Evolutionary conservation across 2,329 filamentous ascomycete genomes (phyloP).

Genomic region (Parastagonospora nodorum): DNA sequence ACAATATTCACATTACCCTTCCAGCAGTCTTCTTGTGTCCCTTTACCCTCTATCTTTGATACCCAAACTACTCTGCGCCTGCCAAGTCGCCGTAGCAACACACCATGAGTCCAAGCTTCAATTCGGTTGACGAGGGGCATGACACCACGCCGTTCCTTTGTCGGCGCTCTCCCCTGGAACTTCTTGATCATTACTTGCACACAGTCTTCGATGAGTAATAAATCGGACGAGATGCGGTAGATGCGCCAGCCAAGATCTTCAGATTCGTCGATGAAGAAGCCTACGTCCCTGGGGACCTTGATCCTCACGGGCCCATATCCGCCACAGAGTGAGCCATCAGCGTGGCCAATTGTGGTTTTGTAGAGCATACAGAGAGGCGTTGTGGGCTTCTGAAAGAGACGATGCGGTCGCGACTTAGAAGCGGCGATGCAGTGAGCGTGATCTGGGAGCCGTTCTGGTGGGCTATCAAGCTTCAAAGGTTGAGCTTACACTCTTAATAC

Average conservation of each 20-base stretch:
- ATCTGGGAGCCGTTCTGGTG: not conserved
- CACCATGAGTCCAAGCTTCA: no score
- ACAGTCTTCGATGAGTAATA: not conserved
- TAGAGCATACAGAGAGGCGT: not conserved
- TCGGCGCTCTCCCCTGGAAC: not conserved
- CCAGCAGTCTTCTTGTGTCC: no score
- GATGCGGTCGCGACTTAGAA: not conserved
- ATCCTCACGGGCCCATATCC: not conserved
- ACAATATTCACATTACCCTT: no score
- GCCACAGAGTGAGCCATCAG: not conserved
- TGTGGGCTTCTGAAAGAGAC: slow-evolving; percentile 2
- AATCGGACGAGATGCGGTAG: not conserved
- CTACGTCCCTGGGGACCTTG: not conserved
- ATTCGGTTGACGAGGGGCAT: no score
- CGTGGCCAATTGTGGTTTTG: not conserved
- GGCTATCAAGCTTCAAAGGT: no score
- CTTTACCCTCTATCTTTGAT: no score
- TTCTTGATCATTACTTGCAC: not conserved
- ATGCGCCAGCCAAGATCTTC: not conserved
- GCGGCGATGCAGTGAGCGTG: not conserved
- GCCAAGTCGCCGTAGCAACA: no score
- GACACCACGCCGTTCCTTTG: no score
- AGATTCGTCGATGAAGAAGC: not conserved
- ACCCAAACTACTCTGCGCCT: no score
- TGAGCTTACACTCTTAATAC: not conserved